Percentiles rank a stretch among this genome's conserved stretches.
phyloP scores from a whole-genome alignment of 2,329 filamentous ascomycete genomes.

The Elsinoe ampelina region DNA sequence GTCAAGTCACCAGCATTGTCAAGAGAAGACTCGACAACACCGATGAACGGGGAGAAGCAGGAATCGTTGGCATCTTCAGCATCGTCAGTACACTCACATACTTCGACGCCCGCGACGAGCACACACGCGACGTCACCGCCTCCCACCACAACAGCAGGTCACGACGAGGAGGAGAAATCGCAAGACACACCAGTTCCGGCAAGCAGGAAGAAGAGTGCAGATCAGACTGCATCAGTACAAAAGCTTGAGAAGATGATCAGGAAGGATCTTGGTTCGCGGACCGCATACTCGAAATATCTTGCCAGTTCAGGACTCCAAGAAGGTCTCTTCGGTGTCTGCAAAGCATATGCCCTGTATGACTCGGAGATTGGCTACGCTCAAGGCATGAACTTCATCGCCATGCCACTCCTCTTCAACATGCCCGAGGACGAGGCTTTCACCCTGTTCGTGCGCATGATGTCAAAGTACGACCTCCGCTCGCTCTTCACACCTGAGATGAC shows the following conservation, averaged over 20 bases:
- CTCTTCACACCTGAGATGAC: constrained; percentile 96
- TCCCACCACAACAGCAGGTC: constrained; percentile 42
- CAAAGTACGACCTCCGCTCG: constrained; percentile 85
- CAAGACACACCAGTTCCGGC: constrained; percentile 36
- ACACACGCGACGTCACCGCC: constrained; percentile 27
- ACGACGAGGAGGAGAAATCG: constrained; percentile 41
- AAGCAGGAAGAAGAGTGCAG: constrained; percentile 68
- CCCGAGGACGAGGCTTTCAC: constrained; percentile 95
- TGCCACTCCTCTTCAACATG: constrained; percentile 97
- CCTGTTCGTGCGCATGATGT: constrained; percentile 87
- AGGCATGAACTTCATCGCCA: constrained; percentile 97
- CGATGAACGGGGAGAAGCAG: constrained; percentile 52
- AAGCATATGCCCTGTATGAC: constrained; percentile 93
- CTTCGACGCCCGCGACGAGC: constrained; percentile 52
- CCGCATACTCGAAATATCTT: constrained; percentile 94
- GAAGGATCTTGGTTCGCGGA: constrained; percentile 81
- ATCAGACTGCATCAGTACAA: constrained; percentile 61
- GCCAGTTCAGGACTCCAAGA: constrained; percentile 86
- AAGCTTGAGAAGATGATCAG: constrained; percentile 89
- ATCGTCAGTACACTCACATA: constrained; percentile 74
- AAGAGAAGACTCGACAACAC: constrained; percentile 12
- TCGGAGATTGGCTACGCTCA: constrained; percentile 93
- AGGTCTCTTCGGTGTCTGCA: constrained; percentile 88
- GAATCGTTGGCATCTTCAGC: constrained; percentile 66
- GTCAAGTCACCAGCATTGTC: constrained; percentile 19